These are phyloP conservation scores for Gracilaria domingensis DNA, from an alignment of 23 red algal genomes.

Conservation along the genomic window DNA sequence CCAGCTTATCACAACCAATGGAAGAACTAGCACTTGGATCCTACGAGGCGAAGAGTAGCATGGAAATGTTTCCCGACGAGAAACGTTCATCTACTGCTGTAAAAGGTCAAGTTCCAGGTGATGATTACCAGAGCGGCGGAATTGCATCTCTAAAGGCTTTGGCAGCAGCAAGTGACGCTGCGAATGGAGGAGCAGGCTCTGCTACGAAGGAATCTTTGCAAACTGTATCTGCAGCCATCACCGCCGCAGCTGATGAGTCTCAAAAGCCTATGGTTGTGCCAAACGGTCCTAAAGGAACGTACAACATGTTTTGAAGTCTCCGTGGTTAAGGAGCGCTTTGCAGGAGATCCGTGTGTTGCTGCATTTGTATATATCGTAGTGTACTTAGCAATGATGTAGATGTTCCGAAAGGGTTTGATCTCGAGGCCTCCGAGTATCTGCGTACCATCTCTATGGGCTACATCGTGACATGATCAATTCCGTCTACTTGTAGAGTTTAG, in stretches of 20 bases:
- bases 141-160: slow-evolving; percentile 60
- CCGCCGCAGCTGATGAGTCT: slow-evolving; percentile 21
- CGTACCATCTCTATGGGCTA: slow-evolving; percentile 20
- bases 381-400: slow-evolving; percentile 25
- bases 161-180: slow-evolving; percentile 62
- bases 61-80: slow-evolving; percentile 18
- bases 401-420: slow-evolving; percentile 16
- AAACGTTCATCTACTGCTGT: slow-evolving; percentile 18
- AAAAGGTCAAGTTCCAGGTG: slow-evolving; percentile 10
- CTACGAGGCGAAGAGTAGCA: slow-evolving; percentile 39
- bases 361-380: slow-evolving; percentile 35
- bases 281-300: slow-evolving; percentile 40
- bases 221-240: slow-evolving; percentile 53
- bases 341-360: slow-evolving; percentile 12
- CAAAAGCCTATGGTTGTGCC: slow-evolving; percentile 12
- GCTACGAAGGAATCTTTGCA: slow-evolving; percentile 59
- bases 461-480: slow-evolving; percentile 3
- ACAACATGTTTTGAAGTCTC: slow-evolving; percentile 62
- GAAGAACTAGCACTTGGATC: slow-evolving; percentile 58
- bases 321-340: background rate
- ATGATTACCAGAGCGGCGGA: slow-evolving; percentile 11
- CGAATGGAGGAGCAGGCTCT: slow-evolving; percentile 57
- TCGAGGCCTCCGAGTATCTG: background rate
- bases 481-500: slow-evolving; percentile 29
- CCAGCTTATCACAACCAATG: slow-evolving; percentile 37